Conservation (phyloP, 495 filamentous ascomycete species). For the Hyaloscypha variabilis region DNA sequence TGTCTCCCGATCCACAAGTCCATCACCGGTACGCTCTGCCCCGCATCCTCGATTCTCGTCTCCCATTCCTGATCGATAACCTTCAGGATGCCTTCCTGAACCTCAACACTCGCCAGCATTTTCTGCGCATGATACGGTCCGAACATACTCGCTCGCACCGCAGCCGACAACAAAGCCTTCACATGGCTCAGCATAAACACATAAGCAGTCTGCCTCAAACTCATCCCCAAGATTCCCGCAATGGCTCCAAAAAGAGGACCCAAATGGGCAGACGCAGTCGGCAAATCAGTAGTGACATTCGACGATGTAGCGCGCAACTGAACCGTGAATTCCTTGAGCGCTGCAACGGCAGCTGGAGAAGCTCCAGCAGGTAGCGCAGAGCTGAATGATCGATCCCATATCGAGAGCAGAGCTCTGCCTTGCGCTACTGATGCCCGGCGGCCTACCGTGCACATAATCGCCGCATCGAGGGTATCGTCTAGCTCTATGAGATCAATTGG, state of each 20-base stretch:
- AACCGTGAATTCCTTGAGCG: slow-evolving; percentile 39
- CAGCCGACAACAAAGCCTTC: slow-evolving; percentile 86
- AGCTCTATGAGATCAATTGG: slow-evolving; percentile 60
- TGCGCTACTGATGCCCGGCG: slow-evolving; percentile 83
- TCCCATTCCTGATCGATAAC: slow-evolving; percentile 62
- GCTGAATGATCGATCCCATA: slow-evolving; percentile 84
- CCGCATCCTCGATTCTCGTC: slow-evolving; percentile 69
- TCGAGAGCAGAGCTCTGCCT: slow-evolving; percentile 78
- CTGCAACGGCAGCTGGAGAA: slow-evolving; percentile 8
- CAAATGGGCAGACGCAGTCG: slow-evolving; percentile 63
- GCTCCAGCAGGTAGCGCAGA: slow-evolving; percentile 28
- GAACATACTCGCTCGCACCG: slow-evolving; percentile 83
- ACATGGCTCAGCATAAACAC: slow-evolving; percentile 86
- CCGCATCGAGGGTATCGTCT: slow-evolving; percentile 87
- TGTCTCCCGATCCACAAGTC: slow-evolving; percentile 96
- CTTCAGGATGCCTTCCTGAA: slow-evolving; percentile 64
- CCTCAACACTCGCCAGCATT: slow-evolving; percentile 67
- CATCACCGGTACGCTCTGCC: slow-evolving; percentile 83
- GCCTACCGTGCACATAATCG: slow-evolving; percentile 83
- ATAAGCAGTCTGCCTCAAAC: slow-evolving; percentile 60
- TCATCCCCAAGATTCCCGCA: slow-evolving; percentile 59
- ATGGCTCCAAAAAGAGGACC: slow-evolving; percentile 81
- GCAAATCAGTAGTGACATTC: slow-evolving; percentile 33
- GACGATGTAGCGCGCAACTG: slow-evolving; percentile 33
- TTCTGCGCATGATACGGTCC: slow-evolving; percentile 92